A percentile compares a stretch with the other conserved stretches of the same genome.
Evolutionary conservation across 2,329 filamentous ascomycete species (phyloP).

Genomic region (Pseudogymnoascus sp.): DNA sequence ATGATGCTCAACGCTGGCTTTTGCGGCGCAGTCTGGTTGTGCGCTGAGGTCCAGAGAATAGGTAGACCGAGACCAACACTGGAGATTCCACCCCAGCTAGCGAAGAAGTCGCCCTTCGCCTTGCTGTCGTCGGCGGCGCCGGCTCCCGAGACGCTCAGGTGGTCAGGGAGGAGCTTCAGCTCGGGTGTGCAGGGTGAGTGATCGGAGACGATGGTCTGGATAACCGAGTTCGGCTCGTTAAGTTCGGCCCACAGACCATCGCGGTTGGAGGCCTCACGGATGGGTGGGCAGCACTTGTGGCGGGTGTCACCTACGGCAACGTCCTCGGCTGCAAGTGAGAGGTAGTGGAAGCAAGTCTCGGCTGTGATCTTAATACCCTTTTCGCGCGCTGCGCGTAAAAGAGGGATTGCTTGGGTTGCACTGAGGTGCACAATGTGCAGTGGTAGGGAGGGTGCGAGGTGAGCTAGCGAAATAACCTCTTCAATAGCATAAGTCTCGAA

Average conservation of each 20-base stretch:
- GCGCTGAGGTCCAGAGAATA: slow-evolving; percentile 61
- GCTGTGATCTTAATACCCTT: slow-evolving; percentile 63
- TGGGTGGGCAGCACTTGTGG: slow-evolving; percentile 69
- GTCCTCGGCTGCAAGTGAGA: slow-evolving; percentile 59
- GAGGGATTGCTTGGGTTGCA: slow-evolving; percentile 60
- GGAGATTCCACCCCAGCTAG: slow-evolving; percentile 92
- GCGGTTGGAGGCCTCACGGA: slow-evolving; percentile 58
- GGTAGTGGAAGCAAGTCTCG: slow-evolving; percentile 72
- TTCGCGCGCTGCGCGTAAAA: slow-evolving; percentile 54
- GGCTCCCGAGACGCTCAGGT: slow-evolving; percentile 32
- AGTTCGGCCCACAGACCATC: slow-evolving; percentile 71
- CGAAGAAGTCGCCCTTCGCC: slow-evolving; percentile 77
- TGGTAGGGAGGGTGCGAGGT: slow-evolving; percentile 71
- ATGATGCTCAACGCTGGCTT: slow-evolving; percentile 45
- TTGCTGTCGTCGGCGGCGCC: slow-evolving; percentile 30
- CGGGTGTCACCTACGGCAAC: slow-evolving; percentile 62
- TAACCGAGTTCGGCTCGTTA: slow-evolving; percentile 62
- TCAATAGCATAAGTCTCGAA: slow-evolving; percentile 90
- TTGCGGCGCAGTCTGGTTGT: slow-evolving; percentile 22
- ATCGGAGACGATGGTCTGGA: slow-evolving; percentile 87
- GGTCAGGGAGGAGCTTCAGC: slow-evolving; percentile 75
- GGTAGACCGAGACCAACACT: slow-evolving; percentile 88
- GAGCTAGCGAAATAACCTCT: slow-evolving; percentile 75
- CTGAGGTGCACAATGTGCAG: slow-evolving; percentile 79
- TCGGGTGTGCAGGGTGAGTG: slow-evolving; percentile 95